Evolutionary conservation across 2,329 filamentous ascomycete genomes (phyloP).

Genomic region (Trichoderma cornu-damae): DNA sequence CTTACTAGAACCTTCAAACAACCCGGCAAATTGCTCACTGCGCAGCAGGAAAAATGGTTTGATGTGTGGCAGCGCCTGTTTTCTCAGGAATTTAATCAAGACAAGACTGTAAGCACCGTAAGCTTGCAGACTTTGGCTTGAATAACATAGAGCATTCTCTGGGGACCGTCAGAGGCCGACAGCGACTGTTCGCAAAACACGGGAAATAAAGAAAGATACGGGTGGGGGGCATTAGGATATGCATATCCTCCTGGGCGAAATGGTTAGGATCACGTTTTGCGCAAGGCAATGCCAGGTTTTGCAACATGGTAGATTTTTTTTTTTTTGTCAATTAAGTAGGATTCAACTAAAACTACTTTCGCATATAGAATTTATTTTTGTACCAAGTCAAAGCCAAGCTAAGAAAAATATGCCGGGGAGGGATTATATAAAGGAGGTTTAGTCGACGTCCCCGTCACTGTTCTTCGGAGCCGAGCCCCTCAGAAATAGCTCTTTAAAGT

Average conservation of each 20-base stretch:
- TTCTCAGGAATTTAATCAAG: conserved; percentile 43
- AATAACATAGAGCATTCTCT: neutral
- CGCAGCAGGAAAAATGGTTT: conserved; percentile 68
- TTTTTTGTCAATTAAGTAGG: neutral
- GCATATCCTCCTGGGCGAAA: neutral
- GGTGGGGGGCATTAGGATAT: conserved; percentile 6
- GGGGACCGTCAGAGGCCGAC: neutral
- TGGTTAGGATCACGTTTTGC: neutral
- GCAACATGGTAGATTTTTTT: neutral
- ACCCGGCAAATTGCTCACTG: conserved; percentile 56
- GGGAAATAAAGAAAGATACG: neutral
- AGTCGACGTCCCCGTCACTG: conserved; percentile 6
- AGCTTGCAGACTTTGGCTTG: neutral
- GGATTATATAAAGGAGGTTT: neutral
- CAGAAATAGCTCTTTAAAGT: conserved; percentile 53
- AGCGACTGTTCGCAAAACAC: neutral
- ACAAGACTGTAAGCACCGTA: conserved; percentile 17
- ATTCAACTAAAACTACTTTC: neutral
- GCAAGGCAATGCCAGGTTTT: neutral
- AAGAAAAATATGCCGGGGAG: too few species aligned
- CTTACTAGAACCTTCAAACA: conserved; percentile 65
- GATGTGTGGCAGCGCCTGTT: conserved; percentile 70
- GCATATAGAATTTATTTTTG: neutral
- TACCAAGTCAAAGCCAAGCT: neutral
- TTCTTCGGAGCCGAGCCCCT: conserved; percentile 21